These are phyloP conservation scores for Aphanomyces euteiches DNA, from an alignment of 352 stramenopile genomes.

Conservation along the genomic window DNA sequence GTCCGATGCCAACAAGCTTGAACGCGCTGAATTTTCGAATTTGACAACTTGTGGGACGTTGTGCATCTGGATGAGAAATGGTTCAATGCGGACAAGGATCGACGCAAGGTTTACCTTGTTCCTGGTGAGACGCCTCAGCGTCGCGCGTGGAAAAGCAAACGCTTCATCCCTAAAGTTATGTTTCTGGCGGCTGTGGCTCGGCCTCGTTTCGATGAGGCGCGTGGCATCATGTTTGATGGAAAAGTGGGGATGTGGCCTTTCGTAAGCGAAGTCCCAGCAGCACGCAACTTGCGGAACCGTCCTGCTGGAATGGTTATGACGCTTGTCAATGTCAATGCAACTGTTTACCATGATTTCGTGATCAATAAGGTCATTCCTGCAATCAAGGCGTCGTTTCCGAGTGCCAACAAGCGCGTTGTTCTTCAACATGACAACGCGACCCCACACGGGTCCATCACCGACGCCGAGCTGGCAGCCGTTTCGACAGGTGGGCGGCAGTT, in stretches of 20 bases:
- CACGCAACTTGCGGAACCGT: too few species aligned
- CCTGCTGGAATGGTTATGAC: too few species aligned
- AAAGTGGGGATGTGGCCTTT: constrained; percentile 8
- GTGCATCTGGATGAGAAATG: not conserved
- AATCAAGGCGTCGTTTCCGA: constrained; percentile 31
- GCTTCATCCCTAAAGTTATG: constrained; percentile 9
- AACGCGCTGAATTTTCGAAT: not conserved
- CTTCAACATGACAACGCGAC: constrained; percentile 38
- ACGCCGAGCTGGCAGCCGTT: constrained; percentile 30
- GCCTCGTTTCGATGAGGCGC: not conserved
- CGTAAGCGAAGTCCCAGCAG: not conserved
- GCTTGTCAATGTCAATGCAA: too few species aligned
- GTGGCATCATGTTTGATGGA: not conserved
- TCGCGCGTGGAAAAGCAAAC: not conserved
- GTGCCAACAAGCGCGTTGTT: constrained; percentile 6
- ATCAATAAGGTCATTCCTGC: constrained; percentile 26
- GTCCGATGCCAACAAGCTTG: not conserved
- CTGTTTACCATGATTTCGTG: too few species aligned
- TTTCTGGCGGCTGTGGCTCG: not conserved
- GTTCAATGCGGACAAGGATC: not conserved
- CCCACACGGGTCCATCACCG: constrained; percentile 25
- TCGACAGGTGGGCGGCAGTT: constrained; percentile 32
- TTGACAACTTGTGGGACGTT: not conserved
- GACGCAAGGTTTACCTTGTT: not conserved
- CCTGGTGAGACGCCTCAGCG: not conserved